Base-by-base conservation (phyloP, 805 yeast species). In the Hanseniaspora singularis region DNA sequence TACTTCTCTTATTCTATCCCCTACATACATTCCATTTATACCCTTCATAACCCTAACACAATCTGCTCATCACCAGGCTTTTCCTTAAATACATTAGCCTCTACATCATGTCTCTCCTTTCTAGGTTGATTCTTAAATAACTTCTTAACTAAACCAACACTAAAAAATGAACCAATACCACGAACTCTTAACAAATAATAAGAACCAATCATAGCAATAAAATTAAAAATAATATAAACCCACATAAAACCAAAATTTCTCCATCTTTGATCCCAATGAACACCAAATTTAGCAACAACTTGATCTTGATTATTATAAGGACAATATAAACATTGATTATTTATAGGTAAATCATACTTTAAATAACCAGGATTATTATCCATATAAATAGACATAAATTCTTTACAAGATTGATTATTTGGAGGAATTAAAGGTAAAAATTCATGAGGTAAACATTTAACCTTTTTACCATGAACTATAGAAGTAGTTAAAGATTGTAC, bases 321-420 rank as follows among this genome's bases (percentile, higher is more conserved):
- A 64, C 95, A 85, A 65, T 65, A 81, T 9, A 63, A 52, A 65
- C 95, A 85, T 12, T 56, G n/a, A n/a, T n/a, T 49, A 1, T 64
- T 55, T n/a, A 83, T 74, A 8, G 77, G 68, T 34, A 52, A 45
- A 7, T 67, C 60, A 49, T 69, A 57, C n/a, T 42, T 37, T 24
- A 76, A 50, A 56, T 74, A 74, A 22, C 81, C 81, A 30, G 58
- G 55, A 23, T 64, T 59, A 30, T 52, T 45, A 2, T 53, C 49
- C 22, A 71, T 57, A 54, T 63, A 68, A 5, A 53, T 50, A 2
- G 51, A 49, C 58, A 73, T 58, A 59, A 60, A 76, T 18, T 60
- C 57, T 15, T 66, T 70, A 62, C 82, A 76, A 2, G 74, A 71
- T 55, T 66, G 62, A 23, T 77, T 78, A 22, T 49, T 28, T 33